phyloP scores from a whole-genome alignment of 345 rosid species.

The Eutrema yunnanense region DNA sequence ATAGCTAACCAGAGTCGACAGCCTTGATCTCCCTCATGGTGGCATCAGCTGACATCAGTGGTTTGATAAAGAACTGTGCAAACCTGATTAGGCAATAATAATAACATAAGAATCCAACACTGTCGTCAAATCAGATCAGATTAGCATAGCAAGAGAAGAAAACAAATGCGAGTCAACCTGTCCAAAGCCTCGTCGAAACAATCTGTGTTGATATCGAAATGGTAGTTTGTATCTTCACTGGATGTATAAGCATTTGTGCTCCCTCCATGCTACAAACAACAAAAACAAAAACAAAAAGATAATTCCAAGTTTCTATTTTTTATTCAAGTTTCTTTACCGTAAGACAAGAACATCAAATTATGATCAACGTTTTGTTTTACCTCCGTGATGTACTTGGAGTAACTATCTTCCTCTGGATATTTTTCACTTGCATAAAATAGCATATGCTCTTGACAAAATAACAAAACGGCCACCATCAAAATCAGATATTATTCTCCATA shows the following conservation, averaged over 20 bases:
- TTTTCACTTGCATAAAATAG: conserved; percentile 88
- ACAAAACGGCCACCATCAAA: neutral
- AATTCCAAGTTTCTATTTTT: no score
- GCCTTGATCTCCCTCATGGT: conserved; percentile 86
- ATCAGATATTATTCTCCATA: neutral
- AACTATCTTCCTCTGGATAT: conserved; percentile 81
- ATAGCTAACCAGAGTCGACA: conserved; percentile 73
- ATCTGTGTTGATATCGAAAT: conserved; percentile 63
- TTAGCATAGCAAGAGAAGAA: neutral
- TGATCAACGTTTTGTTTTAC: conserved; percentile 20
- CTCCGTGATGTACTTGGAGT: conserved; percentile 65
- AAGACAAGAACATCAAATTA: neutral
- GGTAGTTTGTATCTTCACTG: conserved; percentile 57
- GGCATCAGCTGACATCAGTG: conserved; percentile 88
- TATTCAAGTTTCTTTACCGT: no score
- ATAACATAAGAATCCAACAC: conserved; percentile 1
- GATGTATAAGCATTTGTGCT: conserved; percentile 72
- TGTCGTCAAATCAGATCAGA: neutral
- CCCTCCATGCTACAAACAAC: conserved; percentile 63
- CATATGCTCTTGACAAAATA: conserved; percentile 68
- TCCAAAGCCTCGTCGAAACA: conserved; percentile 84
- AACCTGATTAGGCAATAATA: conserved; percentile 39
- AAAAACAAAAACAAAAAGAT: no score
- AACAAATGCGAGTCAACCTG: conserved; percentile 33
- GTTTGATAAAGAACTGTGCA: conserved; percentile 80